Evolutionary conservation across 169 alveolate genomes (phyloP), one percentile per base, ranked within the genome.

Genomic region (Plasmodium relictum): DNA sequence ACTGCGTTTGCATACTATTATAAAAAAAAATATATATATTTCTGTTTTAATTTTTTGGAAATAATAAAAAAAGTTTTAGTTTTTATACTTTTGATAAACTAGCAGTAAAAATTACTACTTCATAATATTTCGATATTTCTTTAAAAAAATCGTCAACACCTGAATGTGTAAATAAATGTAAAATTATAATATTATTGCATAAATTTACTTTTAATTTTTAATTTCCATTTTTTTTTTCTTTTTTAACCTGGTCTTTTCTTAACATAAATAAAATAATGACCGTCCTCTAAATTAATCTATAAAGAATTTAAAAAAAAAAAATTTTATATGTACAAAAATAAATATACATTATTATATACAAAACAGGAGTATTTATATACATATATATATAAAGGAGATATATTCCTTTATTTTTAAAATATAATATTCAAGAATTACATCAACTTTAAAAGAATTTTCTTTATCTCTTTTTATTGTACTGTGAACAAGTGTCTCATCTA

Each of bases 1-100:
- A 95, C 93, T 5, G 97, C 96, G 65, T 95, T 95, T n/a, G 97
- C 97, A 92, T 95, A 95, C 93, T 91, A 85, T 44, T n/a, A 48
- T 31, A 42, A 52, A 10, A 61, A 68, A 44, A 20, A 26, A 58
- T 14, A 20, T 8, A 50, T 63, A 37, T n/a, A 10, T 26, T 7
- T 31, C 24, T 26, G 0, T 0, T 18, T 14, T 4, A 14, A 10
- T 56, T 6, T 56, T 56, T 56, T 16, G 5, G 9, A 56, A 56
- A 4, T 4, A 16, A 1, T 1, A 56, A 56, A 56, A 56, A 9
- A 18, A 22, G 9, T 62, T 50, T 78, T 54, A 31, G 7, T 42
- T 45, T 48, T 52, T 73, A 61, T 66, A 76, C 93, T 88, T 91
- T 93, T 3, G 96, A 88, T 41, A 94, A 88, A 20, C 96, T 92